These are phyloP conservation scores for Phragmites australis DNA, from an alignment of 176 grass and related monocot genomes.

Conservation along the genomic window DNA sequence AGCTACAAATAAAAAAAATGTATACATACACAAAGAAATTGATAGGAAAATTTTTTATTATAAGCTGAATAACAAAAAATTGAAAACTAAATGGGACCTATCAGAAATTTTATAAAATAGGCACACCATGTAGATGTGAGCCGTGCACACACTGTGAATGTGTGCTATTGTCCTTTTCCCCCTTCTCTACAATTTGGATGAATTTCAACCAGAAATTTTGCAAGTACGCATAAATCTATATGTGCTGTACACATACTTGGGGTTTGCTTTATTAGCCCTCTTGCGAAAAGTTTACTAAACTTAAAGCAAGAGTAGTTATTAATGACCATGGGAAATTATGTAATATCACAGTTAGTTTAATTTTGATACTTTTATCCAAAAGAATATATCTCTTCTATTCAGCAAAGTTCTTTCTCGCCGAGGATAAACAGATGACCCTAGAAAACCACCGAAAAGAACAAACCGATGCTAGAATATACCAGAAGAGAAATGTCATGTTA, in stretches of 20 bases:
- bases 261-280: not conserved
- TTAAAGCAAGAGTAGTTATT: not conserved
- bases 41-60: too few relatives aligned
- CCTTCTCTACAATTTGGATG: too few relatives aligned
- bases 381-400: not conserved
- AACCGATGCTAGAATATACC: not conserved
- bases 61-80: too few relatives aligned
- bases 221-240: not conserved
- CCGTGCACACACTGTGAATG: too few relatives aligned
- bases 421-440: not conserved
- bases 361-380: not conserved
- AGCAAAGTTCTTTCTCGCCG: not conserved
- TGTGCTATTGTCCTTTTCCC: not conserved
- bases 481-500: slow-evolving; percentile 48
- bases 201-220: not conserved
- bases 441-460: not conserved
- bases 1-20: too few relatives aligned
- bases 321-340: not conserved
- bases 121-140: too few relatives aligned
- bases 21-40: too few relatives aligned
- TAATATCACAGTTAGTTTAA: not conserved
- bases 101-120: too few relatives aligned
- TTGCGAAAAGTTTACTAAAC: not conserved
- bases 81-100: too few relatives aligned
- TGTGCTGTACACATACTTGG: too few relatives aligned